Conservation (phyloP, 2,329 filamentous ascomycete species). For the Neoascochyta sp. region DNA sequence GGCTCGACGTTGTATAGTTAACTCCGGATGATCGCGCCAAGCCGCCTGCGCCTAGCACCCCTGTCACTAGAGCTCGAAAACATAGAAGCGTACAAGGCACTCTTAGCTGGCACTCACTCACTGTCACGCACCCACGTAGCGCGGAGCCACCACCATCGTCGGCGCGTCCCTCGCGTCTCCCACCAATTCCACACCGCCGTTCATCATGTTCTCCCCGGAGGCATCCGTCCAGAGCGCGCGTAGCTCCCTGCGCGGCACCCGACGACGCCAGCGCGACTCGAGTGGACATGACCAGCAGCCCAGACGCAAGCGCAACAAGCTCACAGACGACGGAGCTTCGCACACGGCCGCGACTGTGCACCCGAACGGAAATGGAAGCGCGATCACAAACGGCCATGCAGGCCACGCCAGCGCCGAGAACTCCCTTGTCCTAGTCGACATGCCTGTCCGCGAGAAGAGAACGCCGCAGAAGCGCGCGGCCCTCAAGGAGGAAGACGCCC, state of each 20-base stretch:
- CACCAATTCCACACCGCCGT: not conserved
- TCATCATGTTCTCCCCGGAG: conserved; percentile 41
- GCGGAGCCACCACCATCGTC: conserved; percentile 7
- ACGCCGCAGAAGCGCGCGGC: conserved; percentile 47
- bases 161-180: conserved; percentile 8
- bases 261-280: conserved; percentile 45
- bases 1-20: no score
- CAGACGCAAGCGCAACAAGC: conserved; percentile 47
- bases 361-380: conserved; percentile 33
- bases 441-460: conserved; percentile 43
- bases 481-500: conserved; percentile 64
- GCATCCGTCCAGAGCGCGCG: conserved; percentile 35
- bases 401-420: conserved; percentile 25
- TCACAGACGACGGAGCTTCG: conserved; percentile 43
- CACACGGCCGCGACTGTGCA: conserved; percentile 19
- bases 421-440: conserved; percentile 34
- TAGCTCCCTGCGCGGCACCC: conserved; percentile 44
- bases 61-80: conserved; percentile 11
- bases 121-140: conserved; percentile 6
- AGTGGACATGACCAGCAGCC: conserved; percentile 43
- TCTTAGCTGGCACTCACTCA: no score
- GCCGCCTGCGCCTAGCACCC: conserved; percentile 8
- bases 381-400: conserved; percentile 32
- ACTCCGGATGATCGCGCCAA: conserved; percentile 8
- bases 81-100: conserved; percentile 7